A percentile compares a stretch with the other conserved stretches of the same genome.
phyloP scores from a whole-genome alignment of 495 filamentous ascomycete species.

The Penicillium daleae region DNA sequence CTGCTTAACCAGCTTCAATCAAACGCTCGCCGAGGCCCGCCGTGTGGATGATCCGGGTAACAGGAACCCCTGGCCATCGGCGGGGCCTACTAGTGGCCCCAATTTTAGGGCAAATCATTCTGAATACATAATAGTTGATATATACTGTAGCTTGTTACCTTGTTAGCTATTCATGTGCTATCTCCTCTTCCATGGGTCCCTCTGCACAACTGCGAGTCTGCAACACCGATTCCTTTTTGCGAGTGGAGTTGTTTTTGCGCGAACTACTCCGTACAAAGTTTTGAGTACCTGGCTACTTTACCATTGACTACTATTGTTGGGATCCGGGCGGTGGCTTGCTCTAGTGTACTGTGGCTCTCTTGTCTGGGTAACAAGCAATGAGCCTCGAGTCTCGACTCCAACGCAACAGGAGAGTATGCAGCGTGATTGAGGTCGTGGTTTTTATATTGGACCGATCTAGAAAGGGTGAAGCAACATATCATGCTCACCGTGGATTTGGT shows the following conservation, averaged over 20 bases:
- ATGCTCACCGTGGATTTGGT: constrained; percentile 4
- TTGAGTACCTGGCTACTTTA: neutral
- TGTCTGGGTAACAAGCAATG: neutral
- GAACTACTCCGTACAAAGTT: constrained; percentile 9
- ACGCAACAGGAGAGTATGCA: neutral
- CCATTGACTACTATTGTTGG: constrained; percentile 17
- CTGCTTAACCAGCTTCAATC: constrained; percentile 1
- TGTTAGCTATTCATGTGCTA: neutral
- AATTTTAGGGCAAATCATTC: neutral
- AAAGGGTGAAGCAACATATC: neutral
- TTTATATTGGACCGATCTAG: neutral
- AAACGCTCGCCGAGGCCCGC: constrained; percentile 8
- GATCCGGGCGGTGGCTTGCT: constrained; percentile 21
- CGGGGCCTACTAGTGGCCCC: constrained; percentile 3
- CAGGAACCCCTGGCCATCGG: constrained; percentile 10
- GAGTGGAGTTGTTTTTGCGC: constrained; percentile 10
- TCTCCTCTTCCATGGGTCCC: constrained; percentile 6
- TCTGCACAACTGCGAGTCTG: constrained; percentile 10
- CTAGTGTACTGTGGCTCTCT: constrained; percentile 17
- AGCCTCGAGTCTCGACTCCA: neutral
- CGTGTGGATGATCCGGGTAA: constrained; percentile 11
- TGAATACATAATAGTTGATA: neutral
- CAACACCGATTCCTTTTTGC: constrained; percentile 6
- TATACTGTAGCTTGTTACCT: neutral
- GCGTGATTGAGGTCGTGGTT: neutral